Evolutionary conservation across 169 alveolate genomes (phyloP).

Genomic region (Cryptosporidium viatorum): DNA sequence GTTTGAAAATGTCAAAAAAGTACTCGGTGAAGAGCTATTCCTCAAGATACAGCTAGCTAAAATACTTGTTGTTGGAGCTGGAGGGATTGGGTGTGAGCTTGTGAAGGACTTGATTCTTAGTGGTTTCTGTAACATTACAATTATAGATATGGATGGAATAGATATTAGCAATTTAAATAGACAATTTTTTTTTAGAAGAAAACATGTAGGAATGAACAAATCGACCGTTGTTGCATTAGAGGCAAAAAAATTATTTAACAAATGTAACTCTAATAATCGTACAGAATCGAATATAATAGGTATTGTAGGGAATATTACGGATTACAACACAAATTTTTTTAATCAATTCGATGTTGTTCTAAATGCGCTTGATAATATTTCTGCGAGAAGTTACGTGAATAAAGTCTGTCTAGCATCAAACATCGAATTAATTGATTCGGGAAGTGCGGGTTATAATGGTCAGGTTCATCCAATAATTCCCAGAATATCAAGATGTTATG

Average conservation of each 20-base stretch:
- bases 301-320: constrained; percentile 88
- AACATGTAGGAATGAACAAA: constrained; percentile 88
- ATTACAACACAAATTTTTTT: constrained; percentile 86
- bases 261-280: constrained; percentile 81
- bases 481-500: constrained; percentile 93
- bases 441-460: constrained; percentile 95
- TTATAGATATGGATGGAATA: constrained; percentile 96
- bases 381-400: constrained; percentile 95
- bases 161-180: constrained; percentile 97
- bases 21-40: constrained; percentile 76
- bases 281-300: constrained; percentile 81
- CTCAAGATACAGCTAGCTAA: constrained; percentile 78
- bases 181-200: constrained; percentile 94
- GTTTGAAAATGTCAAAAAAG: constrained; percentile 53
- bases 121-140: constrained; percentile 92
- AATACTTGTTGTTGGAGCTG: constrained; percentile 95
- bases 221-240: constrained; percentile 89
- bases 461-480: constrained; percentile 89
- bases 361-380: constrained; percentile 95
- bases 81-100: constrained; percentile 99
- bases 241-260: constrained; percentile 81
- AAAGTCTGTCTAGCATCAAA: constrained; percentile 89
- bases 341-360: constrained; percentile 90
- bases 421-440: constrained; percentile 94
- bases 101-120: constrained; percentile 93